Base-by-base conservation (phyloP, 495 filamentous ascomycete species). In the Aspergillus sparsus region DNA sequence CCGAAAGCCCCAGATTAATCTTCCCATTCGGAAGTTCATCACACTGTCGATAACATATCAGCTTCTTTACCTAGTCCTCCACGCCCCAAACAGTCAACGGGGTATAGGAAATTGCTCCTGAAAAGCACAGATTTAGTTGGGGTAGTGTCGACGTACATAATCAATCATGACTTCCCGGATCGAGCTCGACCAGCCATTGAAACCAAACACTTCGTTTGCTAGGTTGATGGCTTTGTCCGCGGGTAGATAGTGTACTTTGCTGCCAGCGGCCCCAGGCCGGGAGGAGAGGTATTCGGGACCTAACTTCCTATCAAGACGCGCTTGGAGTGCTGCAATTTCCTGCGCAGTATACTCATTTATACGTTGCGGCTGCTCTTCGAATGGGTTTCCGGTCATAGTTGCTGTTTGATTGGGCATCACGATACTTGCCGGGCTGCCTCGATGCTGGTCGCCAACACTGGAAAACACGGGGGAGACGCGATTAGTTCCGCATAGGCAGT, bases 161-260 rank as follows among this genome's bases (percentile, higher is more conserved):
- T 98, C 94, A 51, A 97, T 87, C 66, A 93, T 87, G 15, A 96
- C 87, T 62, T 92, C 88, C 68, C 89, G 87, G 52, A 99, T 95
- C 46, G 85, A 83, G 55, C 89, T 94, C 11, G 90, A 95, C 94
- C 94, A 99, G 46, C 94, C 94, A 74, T 98, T 97, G 79, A 99
- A 99, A 8, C 94, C 94, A 74, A 99, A 97, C 5, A 98, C 89
- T 65, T 99, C 92, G 67, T 99, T 99, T 36, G 94, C 94, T 37
- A 99, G 87, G 53, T 89, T 89, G 64, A 99, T 98, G 71, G 86
- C 90, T 76, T 98, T 98, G 64, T 98, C 92, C 6, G 90, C 92
- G 10, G 89, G 84, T 33, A 99, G 80, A 74, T 99, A 98, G 67
- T 94, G 89, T 15, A 98, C 87, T 71, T 90, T 93, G 57, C 85